Conservation (phyloP, 176 grass and related monocot species). For the Eragrostis nindensis region DNA sequence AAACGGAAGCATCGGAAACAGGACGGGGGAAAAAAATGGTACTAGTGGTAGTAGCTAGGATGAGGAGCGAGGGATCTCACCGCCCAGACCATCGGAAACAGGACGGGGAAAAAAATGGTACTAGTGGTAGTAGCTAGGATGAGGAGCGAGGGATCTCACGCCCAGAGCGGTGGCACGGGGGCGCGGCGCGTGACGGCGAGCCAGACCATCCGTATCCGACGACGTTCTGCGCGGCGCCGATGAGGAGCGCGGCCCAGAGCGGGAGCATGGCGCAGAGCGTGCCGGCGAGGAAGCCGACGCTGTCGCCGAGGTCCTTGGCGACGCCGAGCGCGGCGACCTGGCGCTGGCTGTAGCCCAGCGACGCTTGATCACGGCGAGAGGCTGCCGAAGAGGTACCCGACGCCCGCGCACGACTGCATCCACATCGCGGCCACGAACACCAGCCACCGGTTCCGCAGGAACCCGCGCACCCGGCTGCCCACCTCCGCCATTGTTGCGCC, state of each 20-base stretch:
- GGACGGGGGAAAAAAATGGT: too few species aligned
- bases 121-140: too few species aligned
- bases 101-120: too few species aligned
- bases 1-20: slow-evolving; percentile 18
- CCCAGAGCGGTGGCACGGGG: slow-evolving; percentile 72
- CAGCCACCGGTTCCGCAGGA: slow-evolving; percentile 81
- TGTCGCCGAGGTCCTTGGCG: slow-evolving; percentile 91
- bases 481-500: slow-evolving; percentile 56
- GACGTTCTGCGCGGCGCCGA: slow-evolving; percentile 84
- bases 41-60: too few species aligned
- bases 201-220: slow-evolving; percentile 85
- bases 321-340: slow-evolving; percentile 85
- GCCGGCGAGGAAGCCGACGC: slow-evolving; percentile 85
- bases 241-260: slow-evolving; percentile 82
- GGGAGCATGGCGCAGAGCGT: slow-evolving; percentile 75
- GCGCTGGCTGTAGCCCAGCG: slow-evolving; percentile 84
- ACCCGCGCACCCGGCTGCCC: slow-evolving; percentile 41
- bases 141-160: too few species aligned
- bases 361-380: slow-evolving; percentile 89
- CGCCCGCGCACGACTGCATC: slow-evolving; percentile 85
- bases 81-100: too few species aligned
- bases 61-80: too few species aligned
- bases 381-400: slow-evolving; percentile 93
- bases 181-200: slow-evolving; percentile 62
- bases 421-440: slow-evolving; percentile 97